These are phyloP conservation scores for Picochlorum costavermella DNA, from an alignment of 139 green algal genomes.

Conservation along the genomic window DNA sequence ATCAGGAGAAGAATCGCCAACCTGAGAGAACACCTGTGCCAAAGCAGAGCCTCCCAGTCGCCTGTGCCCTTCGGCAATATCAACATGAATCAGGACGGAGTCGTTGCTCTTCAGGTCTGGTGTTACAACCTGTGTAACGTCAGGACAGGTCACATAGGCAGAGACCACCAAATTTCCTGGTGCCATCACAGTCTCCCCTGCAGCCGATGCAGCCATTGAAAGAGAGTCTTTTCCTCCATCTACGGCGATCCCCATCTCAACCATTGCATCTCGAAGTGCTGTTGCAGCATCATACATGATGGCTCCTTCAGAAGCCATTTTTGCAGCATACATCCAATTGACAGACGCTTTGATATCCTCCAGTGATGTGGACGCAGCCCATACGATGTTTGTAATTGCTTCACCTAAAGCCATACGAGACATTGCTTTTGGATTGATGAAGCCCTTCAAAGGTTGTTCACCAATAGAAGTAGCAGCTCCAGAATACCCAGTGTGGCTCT, in stretches of 20 bases:
- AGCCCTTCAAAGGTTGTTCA: conserved; percentile 91
- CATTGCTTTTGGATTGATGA: conserved; percentile 89
- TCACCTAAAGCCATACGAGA: conserved; percentile 88
- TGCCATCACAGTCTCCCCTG: conserved; percentile 84
- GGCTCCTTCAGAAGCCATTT: conserved; percentile 88
- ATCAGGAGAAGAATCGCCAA: conserved; percentile 80
- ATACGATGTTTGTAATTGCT: conserved; percentile 93
- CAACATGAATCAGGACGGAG: conserved; percentile 78
- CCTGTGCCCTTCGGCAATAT: conserved; percentile 57
- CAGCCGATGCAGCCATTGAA: conserved; percentile 88
- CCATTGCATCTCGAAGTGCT: conserved; percentile 58
- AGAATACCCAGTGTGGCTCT: conserved; percentile 60
- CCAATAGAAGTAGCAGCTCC: conserved; percentile 89
- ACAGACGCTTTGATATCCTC: conserved; percentile 86
- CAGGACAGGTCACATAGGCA: conserved; percentile 88
- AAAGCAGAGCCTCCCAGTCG: conserved; percentile 85
- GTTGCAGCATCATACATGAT: conserved; percentile 91
- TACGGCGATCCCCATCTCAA: conserved; percentile 80
- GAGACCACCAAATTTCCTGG: conserved; percentile 93
- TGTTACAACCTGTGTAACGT: conserved; percentile 84
- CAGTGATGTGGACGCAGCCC: conserved; percentile 63
- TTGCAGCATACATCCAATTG: conserved; percentile 99
- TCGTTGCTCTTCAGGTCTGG: conserved; percentile 67
- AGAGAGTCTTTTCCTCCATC: conserved; percentile 98
- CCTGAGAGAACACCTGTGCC: conserved; percentile 68